phyloP scores from a whole-genome alignment of 495 filamentous ascomycete species.

The Penicillium steckii region DNA sequence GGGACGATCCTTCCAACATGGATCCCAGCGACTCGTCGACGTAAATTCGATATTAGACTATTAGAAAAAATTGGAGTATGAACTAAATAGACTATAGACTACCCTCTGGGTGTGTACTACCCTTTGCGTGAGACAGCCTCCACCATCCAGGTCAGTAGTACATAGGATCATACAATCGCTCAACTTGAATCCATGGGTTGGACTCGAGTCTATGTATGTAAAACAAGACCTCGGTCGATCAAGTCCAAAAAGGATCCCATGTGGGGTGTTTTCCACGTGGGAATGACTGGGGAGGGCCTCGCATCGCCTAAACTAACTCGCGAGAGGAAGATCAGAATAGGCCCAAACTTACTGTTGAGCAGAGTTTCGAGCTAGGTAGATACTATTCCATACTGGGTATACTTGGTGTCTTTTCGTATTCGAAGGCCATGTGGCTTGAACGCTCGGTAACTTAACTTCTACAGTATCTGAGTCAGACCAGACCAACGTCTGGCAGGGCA shows the following conservation, averaged over 20 bases:
- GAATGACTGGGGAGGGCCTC: constrained; percentile 2
- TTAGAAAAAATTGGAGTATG: too few species aligned
- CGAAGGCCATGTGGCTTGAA: neutral
- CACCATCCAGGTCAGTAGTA: neutral
- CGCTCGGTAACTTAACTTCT: neutral
- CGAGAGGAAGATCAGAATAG: constrained; percentile 10
- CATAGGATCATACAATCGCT: too few species aligned
- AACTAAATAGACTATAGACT: too few species aligned
- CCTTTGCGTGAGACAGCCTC: too few species aligned
- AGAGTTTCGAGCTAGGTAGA: neutral
- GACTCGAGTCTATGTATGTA: neutral
- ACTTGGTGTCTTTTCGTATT: neutral
- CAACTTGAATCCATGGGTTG: neutral
- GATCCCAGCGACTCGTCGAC: too few species aligned
- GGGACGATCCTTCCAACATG: too few species aligned
- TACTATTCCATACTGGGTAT: neutral
- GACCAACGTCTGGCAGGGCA: neutral
- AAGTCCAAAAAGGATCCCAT: neutral
- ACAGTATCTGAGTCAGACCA: neutral
- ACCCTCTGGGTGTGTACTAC: too few species aligned
- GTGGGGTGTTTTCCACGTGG: constrained; percentile 17
- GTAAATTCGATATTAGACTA: too few species aligned
- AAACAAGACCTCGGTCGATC: neutral
- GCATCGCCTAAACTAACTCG: constrained; percentile 5
- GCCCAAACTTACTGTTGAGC: neutral